Conservation (phyloP, 306 rosid species). For the Cucurbita maxima region DNA sequence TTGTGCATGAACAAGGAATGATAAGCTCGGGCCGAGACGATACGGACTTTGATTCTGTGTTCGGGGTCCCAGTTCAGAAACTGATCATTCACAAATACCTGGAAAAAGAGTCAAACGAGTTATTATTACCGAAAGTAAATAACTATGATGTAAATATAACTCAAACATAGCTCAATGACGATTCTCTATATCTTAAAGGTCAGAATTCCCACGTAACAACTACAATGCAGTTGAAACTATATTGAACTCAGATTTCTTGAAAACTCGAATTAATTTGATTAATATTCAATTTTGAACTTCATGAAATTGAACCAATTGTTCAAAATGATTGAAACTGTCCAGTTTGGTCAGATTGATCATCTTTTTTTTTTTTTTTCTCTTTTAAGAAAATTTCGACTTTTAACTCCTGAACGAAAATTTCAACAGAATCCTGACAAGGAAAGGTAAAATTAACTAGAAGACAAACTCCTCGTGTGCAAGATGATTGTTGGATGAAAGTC, state of each 20-base stretch:
- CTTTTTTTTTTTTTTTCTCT: not conserved
- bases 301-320: not conserved
- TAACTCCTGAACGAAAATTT: not conserved
- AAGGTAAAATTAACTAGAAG: not conserved
- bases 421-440: not conserved
- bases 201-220: not conserved
- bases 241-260: not conserved
- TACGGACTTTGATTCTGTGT: constrained; percentile 70
- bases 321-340: not conserved
- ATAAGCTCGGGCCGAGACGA: constrained; percentile 82
- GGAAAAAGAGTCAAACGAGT: not conserved
- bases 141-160: not conserved
- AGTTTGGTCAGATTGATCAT: not conserved
- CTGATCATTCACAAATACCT: constrained; percentile 90
- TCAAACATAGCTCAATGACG: not conserved
- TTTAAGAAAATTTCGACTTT: not conserved
- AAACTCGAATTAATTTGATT: not conserved
- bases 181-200: not conserved
- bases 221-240: not conserved
- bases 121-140: not conserved
- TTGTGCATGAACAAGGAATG: constrained; percentile 93
- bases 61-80: constrained; percentile 85
- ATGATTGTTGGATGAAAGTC: not conserved
- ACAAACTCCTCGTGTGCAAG: not conserved
- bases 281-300: not conserved